Base-by-base conservation (phyloP, 805 yeast species). In the Nakazawaea populi region DNA sequence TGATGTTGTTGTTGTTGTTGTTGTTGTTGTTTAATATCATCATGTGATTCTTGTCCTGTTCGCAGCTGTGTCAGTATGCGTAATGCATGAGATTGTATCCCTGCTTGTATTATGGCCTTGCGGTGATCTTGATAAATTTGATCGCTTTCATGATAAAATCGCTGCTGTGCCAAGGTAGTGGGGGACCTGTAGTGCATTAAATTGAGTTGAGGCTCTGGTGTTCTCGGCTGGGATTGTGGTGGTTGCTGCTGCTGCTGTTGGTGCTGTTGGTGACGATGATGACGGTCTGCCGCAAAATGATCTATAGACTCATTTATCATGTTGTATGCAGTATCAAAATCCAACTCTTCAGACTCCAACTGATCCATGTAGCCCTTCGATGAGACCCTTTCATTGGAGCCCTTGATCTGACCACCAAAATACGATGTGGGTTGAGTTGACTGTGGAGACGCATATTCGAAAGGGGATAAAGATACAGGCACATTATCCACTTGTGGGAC, bases 301-400 rank as follows among this genome's bases (percentile, higher is more conserved):
- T 41, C 44, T 14, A 54, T 39, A 14, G 54, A 58, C 34, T 59
- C 58, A 40, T 60, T 60, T 63, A 68, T 67, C 37, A 67, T 56
- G 62, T 61, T 56, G 46, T 65, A 65, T 3, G 71, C 71, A 1
- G 71, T 67, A 42, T 68, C 71, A 52, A 68, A 68, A 46, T 68
- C 72, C 38, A 66, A 52, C 46, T 64, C 65, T 5, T 44, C 48
- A 4, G 38, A 39, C 6, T 32, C 11, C 35, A 32, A 32, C 35
- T 32, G 35, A 32, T 44, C 44, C 48, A 48, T 34, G 18, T 18
- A 18, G 24, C 24, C 24, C 24, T 18, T 35, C 34, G 32, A 12
- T 27, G 31, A 44, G 41, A 29, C 11, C 41, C 47, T 14, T 35
- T 28, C 4, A 27, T 12, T 6, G n/a, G 6, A 28, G 34, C 41